Percentiles rank a stretch among this genome's conserved stretches.
These are phyloP conservation scores for Striga hermonthica DNA, from an alignment of 305 asterid genomes.

Conservation along the genomic window DNA sequence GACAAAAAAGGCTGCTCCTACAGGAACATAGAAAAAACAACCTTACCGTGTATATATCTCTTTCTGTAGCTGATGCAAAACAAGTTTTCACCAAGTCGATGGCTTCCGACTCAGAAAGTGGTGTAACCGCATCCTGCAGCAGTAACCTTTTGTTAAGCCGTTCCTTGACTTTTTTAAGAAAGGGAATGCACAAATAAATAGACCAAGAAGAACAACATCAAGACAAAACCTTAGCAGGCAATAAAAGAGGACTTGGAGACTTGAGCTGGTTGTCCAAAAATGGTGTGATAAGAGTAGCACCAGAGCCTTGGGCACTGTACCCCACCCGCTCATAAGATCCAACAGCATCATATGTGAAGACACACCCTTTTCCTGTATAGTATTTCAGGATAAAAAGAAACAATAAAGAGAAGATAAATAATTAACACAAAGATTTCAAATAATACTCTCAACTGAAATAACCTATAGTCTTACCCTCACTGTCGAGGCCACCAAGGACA, in stretches of 20 bases:
- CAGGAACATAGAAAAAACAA: not conserved
- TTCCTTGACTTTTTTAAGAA: conserved; percentile 23
- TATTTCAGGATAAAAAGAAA: conserved; percentile 2
- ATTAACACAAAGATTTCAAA: not conserved
- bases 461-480: conserved; percentile 51
- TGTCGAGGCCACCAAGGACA: conserved; percentile 79
- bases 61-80: conserved; percentile 73
- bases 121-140: conserved; percentile 61
- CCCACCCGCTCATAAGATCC: conserved; percentile 92
- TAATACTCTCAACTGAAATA: conserved; percentile 1
- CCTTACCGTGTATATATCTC: conserved; percentile 80
- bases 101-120: conserved; percentile 72
- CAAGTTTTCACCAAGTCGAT: conserved; percentile 74
- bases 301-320: conserved; percentile 86
- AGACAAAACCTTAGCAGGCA: conserved; percentile 55
- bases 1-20: too few relatives aligned
- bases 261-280: conserved; percentile 77
- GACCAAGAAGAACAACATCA: conserved; percentile 6
- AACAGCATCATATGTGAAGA: conserved; percentile 83
- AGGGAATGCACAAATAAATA: conserved; percentile 20
- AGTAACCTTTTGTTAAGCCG: not conserved
- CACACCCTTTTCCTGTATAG: conserved; percentile 67
- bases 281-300: conserved; percentile 69
- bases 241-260: conserved; percentile 71
- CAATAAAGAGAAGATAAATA: conserved; percentile 3